Conservation (phyloP, 768 basidiomycete species). For the Lyophyllum decastes region DNA sequence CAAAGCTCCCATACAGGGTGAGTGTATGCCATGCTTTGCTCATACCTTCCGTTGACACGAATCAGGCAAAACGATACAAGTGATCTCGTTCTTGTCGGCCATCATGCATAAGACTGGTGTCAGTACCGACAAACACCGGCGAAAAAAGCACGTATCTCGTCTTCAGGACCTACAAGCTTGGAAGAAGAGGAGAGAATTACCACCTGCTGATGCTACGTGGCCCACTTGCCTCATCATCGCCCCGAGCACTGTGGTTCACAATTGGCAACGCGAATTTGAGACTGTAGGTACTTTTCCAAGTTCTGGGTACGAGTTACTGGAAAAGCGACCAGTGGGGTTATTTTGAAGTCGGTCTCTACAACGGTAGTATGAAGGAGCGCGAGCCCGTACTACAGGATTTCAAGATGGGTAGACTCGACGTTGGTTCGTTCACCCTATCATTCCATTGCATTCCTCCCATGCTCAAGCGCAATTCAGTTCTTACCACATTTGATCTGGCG, state of each 20-base stretch:
- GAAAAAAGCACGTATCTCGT: slow-evolving; percentile 63
- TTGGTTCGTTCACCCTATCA: slow-evolving; percentile 52
- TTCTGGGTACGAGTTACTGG: not conserved
- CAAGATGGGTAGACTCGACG: slow-evolving; percentile 78
- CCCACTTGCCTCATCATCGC: slow-evolving; percentile 87
- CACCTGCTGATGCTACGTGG: slow-evolving; percentile 73
- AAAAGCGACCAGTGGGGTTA: slow-evolving; percentile 77
- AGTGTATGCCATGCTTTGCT: not conserved
- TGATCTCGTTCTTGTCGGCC: slow-evolving; percentile 85
- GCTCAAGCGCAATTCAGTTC: slow-evolving; percentile 46
- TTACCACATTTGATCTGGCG: slow-evolving; percentile 81
- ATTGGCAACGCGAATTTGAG: slow-evolving; percentile 89
- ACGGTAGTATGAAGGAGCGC: slow-evolving; percentile 52
- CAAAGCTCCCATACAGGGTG: not conserved
- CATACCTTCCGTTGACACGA: not conserved
- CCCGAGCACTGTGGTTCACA: slow-evolving; percentile 79
- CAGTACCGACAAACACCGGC: slow-evolving; percentile 61
- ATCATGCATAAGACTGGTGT: slow-evolving; percentile 86
- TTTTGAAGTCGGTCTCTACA: slow-evolving; percentile 83
- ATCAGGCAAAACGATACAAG: slow-evolving; percentile 92
- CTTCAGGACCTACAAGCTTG: slow-evolving; percentile 63
- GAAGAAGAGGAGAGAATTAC: slow-evolving; percentile 52
- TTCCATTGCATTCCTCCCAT: not conserved
- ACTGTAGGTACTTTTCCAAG: slow-evolving; percentile 46
- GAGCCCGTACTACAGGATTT: slow-evolving; percentile 67